Conservation (phyloP, 179 eudicot species). For the Drosera spatulata region DNA sequence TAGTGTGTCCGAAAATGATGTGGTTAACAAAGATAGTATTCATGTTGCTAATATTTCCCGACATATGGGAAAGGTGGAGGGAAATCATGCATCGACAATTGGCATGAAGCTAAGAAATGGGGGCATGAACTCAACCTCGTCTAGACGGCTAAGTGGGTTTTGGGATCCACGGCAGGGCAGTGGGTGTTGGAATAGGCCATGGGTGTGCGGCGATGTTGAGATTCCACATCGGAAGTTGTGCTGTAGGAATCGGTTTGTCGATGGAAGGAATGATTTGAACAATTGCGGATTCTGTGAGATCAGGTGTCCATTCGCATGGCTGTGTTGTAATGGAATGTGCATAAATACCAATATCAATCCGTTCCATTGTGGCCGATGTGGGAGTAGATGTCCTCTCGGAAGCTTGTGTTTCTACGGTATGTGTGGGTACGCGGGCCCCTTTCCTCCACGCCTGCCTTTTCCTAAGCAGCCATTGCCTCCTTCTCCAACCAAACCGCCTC, state of each 20-base stretch:
- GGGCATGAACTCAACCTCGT: too few species aligned
- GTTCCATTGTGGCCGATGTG: neutral
- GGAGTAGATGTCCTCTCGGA: neutral
- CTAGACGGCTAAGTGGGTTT: too few species aligned
- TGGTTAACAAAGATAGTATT: too few species aligned
- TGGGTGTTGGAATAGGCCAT: neutral
- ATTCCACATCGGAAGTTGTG: neutral
- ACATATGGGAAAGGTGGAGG: too few species aligned
- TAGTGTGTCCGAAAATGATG: too few species aligned
- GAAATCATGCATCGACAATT: too few species aligned
- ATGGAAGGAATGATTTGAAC: neutral
- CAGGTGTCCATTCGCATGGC: neutral
- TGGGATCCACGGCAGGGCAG: too few species aligned
- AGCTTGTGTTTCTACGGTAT: neutral
- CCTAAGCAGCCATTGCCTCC: too few species aligned
- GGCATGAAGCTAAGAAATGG: too few species aligned
- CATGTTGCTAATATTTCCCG: too few species aligned
- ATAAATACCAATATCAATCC: neutral
- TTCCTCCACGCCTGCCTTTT: too few species aligned
- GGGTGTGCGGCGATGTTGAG: neutral
- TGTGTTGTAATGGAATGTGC: neutral
- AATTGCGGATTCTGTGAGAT: neutral
- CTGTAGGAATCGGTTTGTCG: neutral
- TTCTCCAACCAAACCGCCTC: too few species aligned
- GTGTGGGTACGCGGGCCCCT: neutral